Base-by-base conservation (phyloP, 257 asterid species). In the Solanum rostratum region DNA sequence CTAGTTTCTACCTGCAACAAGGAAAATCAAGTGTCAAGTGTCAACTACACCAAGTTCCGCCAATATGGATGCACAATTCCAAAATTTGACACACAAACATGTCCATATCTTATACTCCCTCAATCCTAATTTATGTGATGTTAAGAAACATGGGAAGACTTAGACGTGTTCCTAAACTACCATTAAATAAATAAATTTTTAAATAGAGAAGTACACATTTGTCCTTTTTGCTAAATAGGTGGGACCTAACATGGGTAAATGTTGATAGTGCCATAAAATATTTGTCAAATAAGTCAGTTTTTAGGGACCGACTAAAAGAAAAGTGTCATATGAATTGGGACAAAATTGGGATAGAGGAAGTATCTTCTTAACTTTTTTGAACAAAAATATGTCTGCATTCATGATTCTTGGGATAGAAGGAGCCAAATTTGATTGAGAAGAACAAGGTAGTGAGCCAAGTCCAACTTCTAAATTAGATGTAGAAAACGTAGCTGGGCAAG, bases 1-100 rank as follows among this genome's bases (percentile, higher is more conserved):
- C 88, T 83, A 86, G 90, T 88, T 79, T 83, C 86, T 88, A 81
- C 89, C 95, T 93, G 93, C 49, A 84, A 76, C 53, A 81, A 7
- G 12, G 43, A 83, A 62, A 66, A 53, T 29, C 19, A 86, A 74
- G 30, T 84, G 81, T 87, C 81, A 85, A 76, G 52, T 78, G 83
- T 86, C 82, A 84, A 76, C 82, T 49, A 76, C 45, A 49, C 10
- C 59, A 7, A 76, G 43, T 76, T 76, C 82, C 24, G 27, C 43
- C 24, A 50, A 50, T 52, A 49, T 27, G 49, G 43, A 76, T 9
- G 82, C 62, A 9, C 62, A 76, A 49, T 15, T 24, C 81, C 45
- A 49, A 74, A 22, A 74, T 14, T 76, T 76, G 43, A 76, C 62
- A 49, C 3, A 27, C 82, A 49, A 76, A 16, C 49, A 49, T 24